A percentile compares a stretch with the other conserved stretches of the same genome.
Conservation (phyloP, 2,329 filamentous ascomycete genomes). For the Penicillium sp. region DNA sequence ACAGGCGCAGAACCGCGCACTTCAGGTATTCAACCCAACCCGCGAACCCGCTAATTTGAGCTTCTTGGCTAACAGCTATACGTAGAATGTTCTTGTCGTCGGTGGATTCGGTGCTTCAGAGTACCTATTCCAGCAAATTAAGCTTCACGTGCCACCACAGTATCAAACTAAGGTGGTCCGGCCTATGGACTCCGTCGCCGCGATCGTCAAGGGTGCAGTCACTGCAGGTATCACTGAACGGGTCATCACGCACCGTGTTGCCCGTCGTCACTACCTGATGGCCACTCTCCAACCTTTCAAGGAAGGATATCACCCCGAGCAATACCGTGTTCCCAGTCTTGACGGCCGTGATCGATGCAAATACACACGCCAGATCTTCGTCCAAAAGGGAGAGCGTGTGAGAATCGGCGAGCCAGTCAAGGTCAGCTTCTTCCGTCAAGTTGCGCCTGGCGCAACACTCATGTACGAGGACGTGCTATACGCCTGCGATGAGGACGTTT, state of each 20-base stretch:
- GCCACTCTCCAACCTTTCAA: slow-evolving; percentile 98
- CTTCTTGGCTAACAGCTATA: slow-evolving; percentile 17
- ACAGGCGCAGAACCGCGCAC: slow-evolving; percentile 88
- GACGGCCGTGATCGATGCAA: slow-evolving; percentile 99
- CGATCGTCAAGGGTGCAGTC: slow-evolving; percentile 97
- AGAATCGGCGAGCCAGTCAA: slow-evolving; percentile 99
- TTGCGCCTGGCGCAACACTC: slow-evolving; percentile 91
- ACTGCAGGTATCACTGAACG: slow-evolving; percentile 97
- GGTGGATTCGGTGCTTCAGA: slow-evolving; percentile 98
- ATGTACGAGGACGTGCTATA: slow-evolving; percentile 99
- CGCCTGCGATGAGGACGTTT: slow-evolving; percentile 96
- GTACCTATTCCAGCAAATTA: slow-evolving; percentile 99
- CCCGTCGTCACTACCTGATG: slow-evolving; percentile 98
- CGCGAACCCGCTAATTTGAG: not conserved
- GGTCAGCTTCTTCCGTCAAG: slow-evolving; percentile 97
- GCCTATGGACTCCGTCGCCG: slow-evolving; percentile 97
- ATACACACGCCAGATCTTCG: slow-evolving; percentile 96
- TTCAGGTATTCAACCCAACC: slow-evolving; percentile 63
- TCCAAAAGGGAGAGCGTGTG: slow-evolving; percentile 97
- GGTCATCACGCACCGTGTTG: slow-evolving; percentile 94
- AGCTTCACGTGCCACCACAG: slow-evolving; percentile 94
- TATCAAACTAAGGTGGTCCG: slow-evolving; percentile 98
- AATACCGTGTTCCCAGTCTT: slow-evolving; percentile 93
- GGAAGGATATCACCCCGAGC: slow-evolving; percentile 96
- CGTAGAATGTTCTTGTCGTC: slow-evolving; percentile 86